Conservation (phyloP, 257 asterid genomes). For the Verbascum thapsus region DNA sequence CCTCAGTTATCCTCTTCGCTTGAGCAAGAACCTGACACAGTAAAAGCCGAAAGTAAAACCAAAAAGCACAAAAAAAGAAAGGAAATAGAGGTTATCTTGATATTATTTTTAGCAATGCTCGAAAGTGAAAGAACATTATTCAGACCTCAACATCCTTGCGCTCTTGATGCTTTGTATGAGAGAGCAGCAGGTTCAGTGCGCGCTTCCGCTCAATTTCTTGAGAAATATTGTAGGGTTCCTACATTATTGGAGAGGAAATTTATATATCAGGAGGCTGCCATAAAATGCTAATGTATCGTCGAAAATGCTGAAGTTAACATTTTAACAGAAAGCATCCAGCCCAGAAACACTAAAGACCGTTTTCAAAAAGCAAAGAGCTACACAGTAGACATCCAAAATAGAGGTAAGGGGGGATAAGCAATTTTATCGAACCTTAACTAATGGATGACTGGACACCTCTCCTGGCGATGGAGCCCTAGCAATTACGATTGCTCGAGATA, state of each 20-base stretch:
- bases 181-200: slow-evolving; percentile 80
- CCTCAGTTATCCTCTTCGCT: slow-evolving; percentile 86
- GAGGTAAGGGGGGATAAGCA: slow-evolving; percentile 6
- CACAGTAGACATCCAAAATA: slow-evolving; percentile 9
- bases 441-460: slow-evolving; percentile 68
- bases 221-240: slow-evolving; percentile 77
- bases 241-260: slow-evolving; percentile 30
- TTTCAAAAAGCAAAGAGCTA: slow-evolving; percentile 6
- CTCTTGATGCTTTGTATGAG: slow-evolving; percentile 94
- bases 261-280: slow-evolving; percentile 30
- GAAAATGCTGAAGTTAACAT: slow-evolving; percentile 14
- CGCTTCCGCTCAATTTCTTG: slow-evolving; percentile 92
- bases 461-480: slow-evolving; percentile 76
- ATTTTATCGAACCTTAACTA: slow-evolving; percentile 62
- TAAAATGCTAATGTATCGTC: slow-evolving; percentile 21
- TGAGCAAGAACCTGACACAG: slow-evolving; percentile 76
- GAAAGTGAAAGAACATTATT: slow-evolving; percentile 24
- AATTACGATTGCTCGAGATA: slow-evolving; percentile 64
- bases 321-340: slow-evolving; percentile 15
- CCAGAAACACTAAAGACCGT: slow-evolving; percentile 8
- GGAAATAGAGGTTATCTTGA: not conserved
- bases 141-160: slow-evolving; percentile 86
- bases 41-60: slow-evolving; percentile 12
- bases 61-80: slow-evolving; percentile 7
- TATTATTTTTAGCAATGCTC: slow-evolving; percentile 4